phyloP scores from a whole-genome alignment of 106 monocot genomes.

The Amphibolis antarctica region DNA sequence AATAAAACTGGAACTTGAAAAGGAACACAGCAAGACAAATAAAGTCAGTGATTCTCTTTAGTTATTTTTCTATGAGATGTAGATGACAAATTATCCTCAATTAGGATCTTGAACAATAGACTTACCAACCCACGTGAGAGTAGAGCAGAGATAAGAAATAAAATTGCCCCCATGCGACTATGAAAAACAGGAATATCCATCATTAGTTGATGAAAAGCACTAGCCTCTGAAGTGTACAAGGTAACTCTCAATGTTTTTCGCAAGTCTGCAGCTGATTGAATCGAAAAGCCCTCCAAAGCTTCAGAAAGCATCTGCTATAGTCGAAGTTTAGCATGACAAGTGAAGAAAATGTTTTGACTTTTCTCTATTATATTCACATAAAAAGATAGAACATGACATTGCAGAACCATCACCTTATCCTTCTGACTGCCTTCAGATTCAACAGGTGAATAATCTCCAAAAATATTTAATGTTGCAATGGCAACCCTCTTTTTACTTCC shows the following conservation, averaged over 20 bases:
- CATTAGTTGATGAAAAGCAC: conserved; percentile 40
- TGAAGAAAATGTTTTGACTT: no score
- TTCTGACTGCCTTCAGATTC: conserved; percentile 23
- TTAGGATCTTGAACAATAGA: not conserved
- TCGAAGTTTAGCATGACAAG: no score
- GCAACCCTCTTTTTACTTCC: conserved; percentile 59
- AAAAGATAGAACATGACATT: not conserved
- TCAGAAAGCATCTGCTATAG: conserved; percentile 35
- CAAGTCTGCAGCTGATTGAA: conserved; percentile 81
- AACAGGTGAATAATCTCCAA: conserved; percentile 15
- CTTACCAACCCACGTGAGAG: conserved; percentile 90
- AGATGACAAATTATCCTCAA: not conserved
- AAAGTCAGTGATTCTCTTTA: no score
- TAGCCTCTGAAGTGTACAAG: conserved; percentile 33
- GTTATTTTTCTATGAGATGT: not conserved
- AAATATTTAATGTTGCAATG: conserved; percentile 45
- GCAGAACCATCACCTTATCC: conserved; percentile 37
- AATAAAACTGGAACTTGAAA: no score
- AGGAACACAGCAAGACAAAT: not conserved
- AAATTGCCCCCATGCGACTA: conserved; percentile 77
- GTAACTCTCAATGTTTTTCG: conserved; percentile 64
- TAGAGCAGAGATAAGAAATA: conserved; percentile 89
- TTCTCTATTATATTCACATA: not conserved
- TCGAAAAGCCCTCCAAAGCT: conserved; percentile 55
- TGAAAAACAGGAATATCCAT: conserved; percentile 49